These are phyloP conservation scores for Yamadazyma kanchanaburiensis DNA, from an alignment of 1,139 yeast species.

Conservation along the genomic window DNA sequence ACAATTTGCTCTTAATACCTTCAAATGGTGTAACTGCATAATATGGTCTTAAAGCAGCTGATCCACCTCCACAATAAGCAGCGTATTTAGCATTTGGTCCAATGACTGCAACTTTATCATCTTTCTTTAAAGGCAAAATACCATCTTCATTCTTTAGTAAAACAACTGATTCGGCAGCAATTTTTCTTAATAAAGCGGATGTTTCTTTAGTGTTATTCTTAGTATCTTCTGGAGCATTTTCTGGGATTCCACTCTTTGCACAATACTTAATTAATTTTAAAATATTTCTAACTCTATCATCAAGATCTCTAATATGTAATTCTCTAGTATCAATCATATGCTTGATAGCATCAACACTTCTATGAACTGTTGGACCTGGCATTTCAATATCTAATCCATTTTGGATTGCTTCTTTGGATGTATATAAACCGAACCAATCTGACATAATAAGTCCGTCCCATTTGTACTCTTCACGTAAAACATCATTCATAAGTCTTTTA, in stretches of 20 bases:
- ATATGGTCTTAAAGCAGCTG: slow-evolving; percentile 26
- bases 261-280: slow-evolving; percentile 43
- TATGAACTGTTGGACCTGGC: slow-evolving; percentile 56
- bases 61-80: slow-evolving; percentile 31
- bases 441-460: slow-evolving; percentile 57
- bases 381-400: slow-evolving; percentile 60
- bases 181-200: slow-evolving; percentile 34
- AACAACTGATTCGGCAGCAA: slow-evolving; percentile 51
- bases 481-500: slow-evolving; percentile 36
- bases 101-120: slow-evolving; percentile 24
- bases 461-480: slow-evolving; percentile 28
- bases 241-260: slow-evolving; percentile 32
- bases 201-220: slow-evolving; percentile 42
- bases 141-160: slow-evolving; percentile 47
- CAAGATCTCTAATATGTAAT: slow-evolving; percentile 24
- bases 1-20: slow-evolving; percentile 19
- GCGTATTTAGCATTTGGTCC: slow-evolving; percentile 31
- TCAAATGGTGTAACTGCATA: slow-evolving; percentile 29
- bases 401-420: slow-evolving; percentile 42
- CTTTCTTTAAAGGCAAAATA: slow-evolving; percentile 34
- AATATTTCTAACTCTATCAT: slow-evolving; percentile 45
- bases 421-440: slow-evolving; percentile 61
- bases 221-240: slow-evolving; percentile 23
- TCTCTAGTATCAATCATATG: slow-evolving; percentile 30
- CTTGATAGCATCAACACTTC: slow-evolving; percentile 32